Percentiles rank a stretch among this genome's conserved stretches.
Conservation (phyloP, 768 basidiomycete species). For the Collybiopsis luxurians region DNA sequence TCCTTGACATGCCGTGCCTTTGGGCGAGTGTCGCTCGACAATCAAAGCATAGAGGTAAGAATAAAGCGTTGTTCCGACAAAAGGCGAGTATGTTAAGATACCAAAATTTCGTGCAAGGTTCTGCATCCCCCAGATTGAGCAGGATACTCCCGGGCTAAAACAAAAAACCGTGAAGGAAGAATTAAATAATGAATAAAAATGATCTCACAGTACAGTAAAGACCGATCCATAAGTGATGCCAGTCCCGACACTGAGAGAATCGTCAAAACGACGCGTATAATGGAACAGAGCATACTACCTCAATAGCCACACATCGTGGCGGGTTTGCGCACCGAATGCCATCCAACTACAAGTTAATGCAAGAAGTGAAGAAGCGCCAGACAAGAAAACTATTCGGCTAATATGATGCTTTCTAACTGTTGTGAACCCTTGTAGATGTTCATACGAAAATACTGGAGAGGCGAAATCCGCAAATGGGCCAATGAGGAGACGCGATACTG, state of each 20-base stretch:
- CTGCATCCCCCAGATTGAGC: slow-evolving; percentile 68
- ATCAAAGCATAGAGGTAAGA: slow-evolving; percentile 79
- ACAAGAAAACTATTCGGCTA: slow-evolving; percentile 62
- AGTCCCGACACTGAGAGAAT: slow-evolving; percentile 48
- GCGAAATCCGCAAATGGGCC: slow-evolving; percentile 73
- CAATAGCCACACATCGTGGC: slow-evolving; percentile 61
- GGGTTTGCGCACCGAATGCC: slow-evolving; percentile 43
- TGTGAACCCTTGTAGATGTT: slow-evolving; percentile 31
- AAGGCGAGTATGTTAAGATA: slow-evolving; percentile 69
- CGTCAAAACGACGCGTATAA: slow-evolving; percentile 2
- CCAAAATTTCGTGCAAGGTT: slow-evolving; percentile 78
- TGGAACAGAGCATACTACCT: slow-evolving; percentile 41
- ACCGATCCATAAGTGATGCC: slow-evolving; percentile 69
- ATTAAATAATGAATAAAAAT: no score
- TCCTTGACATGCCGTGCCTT: slow-evolving; percentile 53
- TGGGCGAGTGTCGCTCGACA: slow-evolving; percentile 45
- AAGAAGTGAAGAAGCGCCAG: slow-evolving; percentile 46
- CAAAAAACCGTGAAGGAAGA: not conserved
- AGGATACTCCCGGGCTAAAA: slow-evolving; percentile 64
- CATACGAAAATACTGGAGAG: slow-evolving; percentile 55
- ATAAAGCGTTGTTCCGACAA: slow-evolving; percentile 71
- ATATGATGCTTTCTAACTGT: slow-evolving; percentile 49
- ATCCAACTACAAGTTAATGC: slow-evolving; percentile 55
- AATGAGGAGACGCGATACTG: slow-evolving; percentile 60
- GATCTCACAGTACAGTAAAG: slow-evolving; percentile 73